phyloP scores from a whole-genome alignment of 352 stramenopile genomes.

The Phytopythium helicoides region DNA sequence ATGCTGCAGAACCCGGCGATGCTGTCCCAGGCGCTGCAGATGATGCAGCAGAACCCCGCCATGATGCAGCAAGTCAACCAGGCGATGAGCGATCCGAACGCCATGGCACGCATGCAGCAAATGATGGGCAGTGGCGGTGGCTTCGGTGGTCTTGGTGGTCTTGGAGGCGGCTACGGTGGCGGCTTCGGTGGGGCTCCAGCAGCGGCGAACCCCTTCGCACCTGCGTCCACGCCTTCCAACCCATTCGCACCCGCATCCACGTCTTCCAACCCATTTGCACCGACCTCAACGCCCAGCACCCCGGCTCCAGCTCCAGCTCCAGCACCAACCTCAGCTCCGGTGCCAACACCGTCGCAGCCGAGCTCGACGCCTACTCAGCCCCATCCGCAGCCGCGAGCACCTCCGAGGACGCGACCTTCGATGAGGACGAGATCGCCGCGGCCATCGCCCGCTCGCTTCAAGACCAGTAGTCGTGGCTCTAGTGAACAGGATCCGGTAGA shows the following conservation, averaged over 20 bases:
- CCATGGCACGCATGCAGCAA: conserved; percentile 70
- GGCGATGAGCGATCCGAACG: conserved; percentile 77
- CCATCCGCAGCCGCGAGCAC: conserved; percentile 10
- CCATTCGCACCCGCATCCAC: conserved; percentile 14
- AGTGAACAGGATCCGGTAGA: no score
- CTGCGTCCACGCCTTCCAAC: conserved; percentile 11
- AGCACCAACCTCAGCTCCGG: conserved; percentile 7
- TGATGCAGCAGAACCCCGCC: conserved; percentile 69
- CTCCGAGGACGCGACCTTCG: conserved; percentile 27
- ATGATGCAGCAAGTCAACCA: conserved; percentile 84
- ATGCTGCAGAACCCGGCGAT: conserved; percentile 73
- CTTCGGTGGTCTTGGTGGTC: conserved; percentile 23
- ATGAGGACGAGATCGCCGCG: conserved; percentile 78
- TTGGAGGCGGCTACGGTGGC: conserved; percentile 15
- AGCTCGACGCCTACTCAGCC: conserved; percentile 2
- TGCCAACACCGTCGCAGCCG: background rate
- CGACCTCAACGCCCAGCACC: background rate
- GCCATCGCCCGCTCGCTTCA: conserved; percentile 78
- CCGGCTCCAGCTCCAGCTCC: conserved; percentile 5
- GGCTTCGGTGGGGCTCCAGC: conserved; percentile 28
- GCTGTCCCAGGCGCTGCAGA: conserved; percentile 61
- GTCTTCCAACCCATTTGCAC: conserved; percentile 13
- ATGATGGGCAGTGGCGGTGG: conserved; percentile 47
- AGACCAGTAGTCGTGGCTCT: conserved; percentile 54
- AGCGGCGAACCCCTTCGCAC: conserved; percentile 44